phyloP scores from a whole-genome alignment of 1,284 basidiomycete species.

The Fistulinella cinereoalba region DNA sequence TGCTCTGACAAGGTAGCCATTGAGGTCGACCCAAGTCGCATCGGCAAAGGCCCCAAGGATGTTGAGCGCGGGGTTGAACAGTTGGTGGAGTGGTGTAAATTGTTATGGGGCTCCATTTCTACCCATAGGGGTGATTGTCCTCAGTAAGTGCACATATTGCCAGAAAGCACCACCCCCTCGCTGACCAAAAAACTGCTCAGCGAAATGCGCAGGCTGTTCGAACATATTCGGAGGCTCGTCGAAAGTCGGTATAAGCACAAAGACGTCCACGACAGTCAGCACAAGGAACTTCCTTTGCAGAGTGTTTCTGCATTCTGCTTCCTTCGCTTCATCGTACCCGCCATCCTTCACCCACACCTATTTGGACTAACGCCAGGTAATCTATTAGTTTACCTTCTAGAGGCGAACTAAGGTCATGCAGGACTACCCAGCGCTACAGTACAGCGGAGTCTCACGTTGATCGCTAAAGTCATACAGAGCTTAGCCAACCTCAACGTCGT shows the following conservation, averaged over 20 bases:
- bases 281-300: conserved; percentile 66
- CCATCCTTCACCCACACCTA: conserved; percentile 74
- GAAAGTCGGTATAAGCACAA: conserved; percentile 56
- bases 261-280: conserved; percentile 39
- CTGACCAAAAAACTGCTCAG: conserved; percentile 39
- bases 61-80: conserved; percentile 67
- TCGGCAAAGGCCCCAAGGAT: conserved; percentile 55
- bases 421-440: conserved; percentile 64
- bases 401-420: conserved; percentile 27
- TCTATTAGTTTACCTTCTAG: conserved; percentile 11
- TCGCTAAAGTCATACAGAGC: conserved; percentile 79
- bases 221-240: conserved; percentile 68
- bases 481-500: conserved; percentile 75
- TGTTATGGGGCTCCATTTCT: conserved; percentile 79
- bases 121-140: conserved; percentile 70
- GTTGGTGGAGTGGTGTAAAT: conserved; percentile 71
- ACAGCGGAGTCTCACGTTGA: conserved; percentile 70
- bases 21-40: conserved; percentile 72
- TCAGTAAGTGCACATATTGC: conserved; percentile 51
- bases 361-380: conserved; percentile 72
- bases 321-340: conserved; percentile 79
- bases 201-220: conserved; percentile 72
- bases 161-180: not conserved
- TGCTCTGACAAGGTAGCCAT: conserved; percentile 70
- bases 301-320: conserved; percentile 85